Percentiles rank a stretch among this genome's conserved stretches.
Evolutionary conservation across 2,329 filamentous ascomycete genomes (phyloP).

Genomic region (Allantophomopsis cytisporea): DNA sequence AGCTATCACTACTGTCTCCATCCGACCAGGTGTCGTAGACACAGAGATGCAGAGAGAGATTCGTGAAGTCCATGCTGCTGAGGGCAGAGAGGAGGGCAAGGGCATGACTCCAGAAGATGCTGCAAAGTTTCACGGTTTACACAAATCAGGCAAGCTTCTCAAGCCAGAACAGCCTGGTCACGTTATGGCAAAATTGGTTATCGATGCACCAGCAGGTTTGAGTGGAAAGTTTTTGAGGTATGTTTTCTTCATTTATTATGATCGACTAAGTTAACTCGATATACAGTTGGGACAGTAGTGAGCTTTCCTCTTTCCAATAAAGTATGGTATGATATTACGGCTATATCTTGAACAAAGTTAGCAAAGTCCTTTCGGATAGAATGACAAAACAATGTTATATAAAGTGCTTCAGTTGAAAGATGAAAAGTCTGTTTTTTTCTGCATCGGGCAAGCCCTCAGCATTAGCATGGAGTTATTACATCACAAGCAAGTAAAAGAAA

Average conservation of each 20-base stretch:
- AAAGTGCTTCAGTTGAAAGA: slow-evolving; percentile 60
- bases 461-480: slow-evolving; percentile 72
- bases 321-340: slow-evolving; percentile 4
- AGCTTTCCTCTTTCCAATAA: slow-evolving; percentile 38
- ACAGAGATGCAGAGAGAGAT: slow-evolving; percentile 85
- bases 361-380: slow-evolving; percentile 1
- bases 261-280: not conserved
- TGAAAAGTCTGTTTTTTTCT: slow-evolving; percentile 67
- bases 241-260: slow-evolving; percentile 13
- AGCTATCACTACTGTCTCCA: slow-evolving; percentile 55
- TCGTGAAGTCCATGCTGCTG: slow-evolving; percentile 52
- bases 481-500: slow-evolving; percentile 35
- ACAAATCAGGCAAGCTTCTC: slow-evolving; percentile 58
- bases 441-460: slow-evolving; percentile 47
- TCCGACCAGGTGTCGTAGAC: slow-evolving; percentile 72
- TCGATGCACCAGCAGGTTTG: slow-evolving; percentile 49
- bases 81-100: slow-evolving; percentile 3
- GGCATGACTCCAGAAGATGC: slow-evolving; percentile 42
- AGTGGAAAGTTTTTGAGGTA: slow-evolving; percentile 67
- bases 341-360: not conserved
- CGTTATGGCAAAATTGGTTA: slow-evolving; percentile 70
- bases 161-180: slow-evolving; percentile 73
- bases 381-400: slow-evolving; percentile 2
- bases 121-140: slow-evolving; percentile 53
- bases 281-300: slow-evolving; percentile 35